A percentile compares a stretch with the other conserved stretches of the same genome.
Conservation (phyloP, 331 rosid genomes). For the Stylosanthes scabra region DNA sequence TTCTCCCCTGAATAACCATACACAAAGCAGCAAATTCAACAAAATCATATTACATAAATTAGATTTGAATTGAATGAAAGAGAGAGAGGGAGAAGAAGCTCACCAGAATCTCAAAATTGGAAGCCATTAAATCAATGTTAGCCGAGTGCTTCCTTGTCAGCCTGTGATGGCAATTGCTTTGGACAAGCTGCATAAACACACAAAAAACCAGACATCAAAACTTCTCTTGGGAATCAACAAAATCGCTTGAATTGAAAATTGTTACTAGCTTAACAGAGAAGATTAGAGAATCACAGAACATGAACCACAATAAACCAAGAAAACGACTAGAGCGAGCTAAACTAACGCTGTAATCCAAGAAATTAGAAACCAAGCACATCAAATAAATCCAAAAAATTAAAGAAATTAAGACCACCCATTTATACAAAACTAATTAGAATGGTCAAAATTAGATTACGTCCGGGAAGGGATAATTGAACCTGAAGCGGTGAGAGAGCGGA, state of each 20-base stretch:
- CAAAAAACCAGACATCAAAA: neutral
- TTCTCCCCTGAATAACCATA: too few relatives aligned
- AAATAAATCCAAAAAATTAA: neutral
- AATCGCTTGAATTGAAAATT: conserved; percentile 23
- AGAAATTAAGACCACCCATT: conserved; percentile 22
- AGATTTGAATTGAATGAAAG: too few relatives aligned
- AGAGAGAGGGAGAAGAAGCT: too few relatives aligned
- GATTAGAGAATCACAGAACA: neutral
- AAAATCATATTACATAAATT: too few relatives aligned
- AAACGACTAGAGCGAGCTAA: neutral
- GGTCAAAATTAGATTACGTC: neutral
- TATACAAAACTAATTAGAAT: conserved; percentile 4
- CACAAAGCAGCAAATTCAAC: too few relatives aligned
- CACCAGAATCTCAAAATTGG: too few relatives aligned
- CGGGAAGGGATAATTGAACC: conserved; percentile 56
- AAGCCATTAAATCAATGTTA: too few relatives aligned
- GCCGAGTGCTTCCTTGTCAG: conserved; percentile 47
- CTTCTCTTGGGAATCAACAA: conserved; percentile 14
- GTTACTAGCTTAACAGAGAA: conserved; percentile 15
- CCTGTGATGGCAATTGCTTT: conserved; percentile 97
- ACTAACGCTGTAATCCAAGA: conserved; percentile 14
- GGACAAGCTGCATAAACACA: conserved; percentile 83
- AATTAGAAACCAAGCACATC: conserved; percentile 4
- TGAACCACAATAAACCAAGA: neutral
- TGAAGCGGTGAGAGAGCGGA: conserved; percentile 98